Evolutionary conservation across 1,284 basidiomycete genomes (phyloP).

Genomic region (Sporisorium graminicola): DNA sequence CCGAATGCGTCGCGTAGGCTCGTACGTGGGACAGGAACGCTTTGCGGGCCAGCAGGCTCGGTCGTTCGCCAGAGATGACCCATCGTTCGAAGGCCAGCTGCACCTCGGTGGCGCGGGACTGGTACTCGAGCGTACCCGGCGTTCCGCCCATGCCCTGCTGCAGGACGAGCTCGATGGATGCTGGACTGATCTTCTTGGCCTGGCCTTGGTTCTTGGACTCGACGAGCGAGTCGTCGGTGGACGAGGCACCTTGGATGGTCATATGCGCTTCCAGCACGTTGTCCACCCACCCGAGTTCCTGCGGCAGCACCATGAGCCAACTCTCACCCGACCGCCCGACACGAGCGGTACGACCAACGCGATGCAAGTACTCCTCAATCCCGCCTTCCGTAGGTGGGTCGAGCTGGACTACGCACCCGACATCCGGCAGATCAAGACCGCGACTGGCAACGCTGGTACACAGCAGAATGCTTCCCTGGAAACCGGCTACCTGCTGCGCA

Average conservation of each 20-base stretch:
- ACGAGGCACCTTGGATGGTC: slow-evolving; percentile 22
- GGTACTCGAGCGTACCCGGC: slow-evolving; percentile 75
- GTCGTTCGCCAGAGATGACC: slow-evolving; percentile 84
- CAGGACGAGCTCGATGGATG: slow-evolving; percentile 51
- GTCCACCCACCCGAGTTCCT: slow-evolving; percentile 86
- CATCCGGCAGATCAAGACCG: slow-evolving; percentile 95
- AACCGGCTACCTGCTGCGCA: slow-evolving; percentile 14
- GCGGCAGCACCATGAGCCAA: slow-evolving; percentile 90
- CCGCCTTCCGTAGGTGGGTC: slow-evolving; percentile 98
- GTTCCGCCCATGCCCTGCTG: slow-evolving; percentile 82
- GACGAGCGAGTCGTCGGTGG: neutral
- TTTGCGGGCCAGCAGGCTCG: slow-evolving; percentile 81
- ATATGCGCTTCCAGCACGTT: slow-evolving; percentile 76
- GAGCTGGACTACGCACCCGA: slow-evolving; percentile 93
- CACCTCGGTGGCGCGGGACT: slow-evolving; percentile 92
- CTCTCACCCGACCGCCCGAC: slow-evolving; percentile 88
- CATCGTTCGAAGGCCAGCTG: slow-evolving; percentile 95
- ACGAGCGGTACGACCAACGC: slow-evolving; percentile 95
- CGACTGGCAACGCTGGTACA: slow-evolving; percentile 98
- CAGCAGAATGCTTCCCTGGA: slow-evolving; percentile 77
- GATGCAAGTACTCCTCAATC: slow-evolving; percentile 94
- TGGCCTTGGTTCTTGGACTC: slow-evolving; percentile 20
- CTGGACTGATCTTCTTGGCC: slow-evolving; percentile 30
- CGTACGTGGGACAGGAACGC: slow-evolving; percentile 93
- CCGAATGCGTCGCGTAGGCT: slow-evolving; percentile 96